Evolutionary conservation across 139 green algal genomes (phyloP), one percentile per base, ranked within the genome.

Genomic region (Coelastrella sp.): DNA sequence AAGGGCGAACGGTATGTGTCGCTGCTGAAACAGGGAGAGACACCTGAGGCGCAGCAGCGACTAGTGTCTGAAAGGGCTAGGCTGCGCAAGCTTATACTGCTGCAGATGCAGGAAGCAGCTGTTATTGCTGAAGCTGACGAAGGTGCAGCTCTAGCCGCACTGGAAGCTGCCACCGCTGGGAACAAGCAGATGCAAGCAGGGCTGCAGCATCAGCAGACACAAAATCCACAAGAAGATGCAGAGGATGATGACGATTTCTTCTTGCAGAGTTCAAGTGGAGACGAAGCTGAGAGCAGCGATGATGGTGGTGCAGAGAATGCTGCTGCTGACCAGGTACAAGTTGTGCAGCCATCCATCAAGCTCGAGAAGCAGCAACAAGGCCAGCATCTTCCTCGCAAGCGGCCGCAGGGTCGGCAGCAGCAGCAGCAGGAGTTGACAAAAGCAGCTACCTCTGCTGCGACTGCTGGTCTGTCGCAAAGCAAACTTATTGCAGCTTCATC

Each of bases 1-100:
- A 94, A 93, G 74, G 92, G 88, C 7, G 93, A 98, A 81, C 96
- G 95, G 83, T 98, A 97, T 81, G 95, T 98, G 35, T 93, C 89
- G 11, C 59, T 98, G 8, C 80, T 98, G 38, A 91, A 87, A 45
- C 27, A 91, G 1, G 85, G n/a, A 3, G 89, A 93, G 7, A 83
- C 83, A 0, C 76, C 91, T 6, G 91, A 91, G 41, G 92, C 88
- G 8, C 90, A 95, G 88, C 85, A 63, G 21, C 34, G 64, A 62
- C 79, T 96, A 21, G 88, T 94, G n/a, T 71, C 86, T 5, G 87
- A 95, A 86, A 85, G 93, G 0, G 68, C 66, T 11, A 86, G 92
- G 32, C 67, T 97, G 79, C 85, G 90, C 15, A 86, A 73, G 0
- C 35, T 95, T 32, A 86, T 93, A 15, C 72, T 62, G 43, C 11